Conservation (phyloP, 129 eudicot genomes). For the Flaveria trinervia region DNA sequence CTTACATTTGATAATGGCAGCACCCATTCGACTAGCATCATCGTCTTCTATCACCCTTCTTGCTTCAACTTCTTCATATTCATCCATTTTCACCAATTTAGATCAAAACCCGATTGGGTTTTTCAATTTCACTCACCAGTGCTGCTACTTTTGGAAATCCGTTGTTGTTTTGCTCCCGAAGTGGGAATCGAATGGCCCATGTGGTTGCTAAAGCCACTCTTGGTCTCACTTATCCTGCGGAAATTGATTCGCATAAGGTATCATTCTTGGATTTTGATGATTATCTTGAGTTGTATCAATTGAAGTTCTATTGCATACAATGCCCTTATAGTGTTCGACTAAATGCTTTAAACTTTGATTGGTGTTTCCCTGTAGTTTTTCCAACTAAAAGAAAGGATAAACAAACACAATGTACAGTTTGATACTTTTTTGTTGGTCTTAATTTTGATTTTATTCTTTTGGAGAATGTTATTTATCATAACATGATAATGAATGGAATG, state of each 20-base stretch:
- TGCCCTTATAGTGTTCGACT: slow-evolving; percentile 26
- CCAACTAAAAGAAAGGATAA: neutral
- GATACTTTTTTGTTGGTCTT: too few relatives aligned
- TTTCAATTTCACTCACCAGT: slow-evolving; percentile 28
- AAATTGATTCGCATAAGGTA: slow-evolving; percentile 62
- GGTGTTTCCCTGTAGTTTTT: neutral
- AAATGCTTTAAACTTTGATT: slow-evolving; percentile 22
- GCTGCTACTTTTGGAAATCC: slow-evolving; percentile 18
- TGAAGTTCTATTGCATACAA: neutral
- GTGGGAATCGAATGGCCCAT: slow-evolving; percentile 68
- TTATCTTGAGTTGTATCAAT: neutral
- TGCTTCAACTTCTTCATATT: slow-evolving; percentile 32
- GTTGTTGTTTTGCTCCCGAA: slow-evolving; percentile 23
- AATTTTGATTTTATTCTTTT: too few relatives aligned
- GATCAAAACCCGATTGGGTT: slow-evolving; percentile 40
- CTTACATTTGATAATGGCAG: slow-evolving; percentile 48
- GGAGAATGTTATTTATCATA: neutral
- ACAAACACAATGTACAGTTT: neutral
- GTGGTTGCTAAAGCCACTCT: slow-evolving; percentile 64
- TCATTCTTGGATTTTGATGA: slow-evolving; percentile 1
- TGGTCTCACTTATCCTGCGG: slow-evolving; percentile 83
- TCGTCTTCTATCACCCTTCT: slow-evolving; percentile 40
- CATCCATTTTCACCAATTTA: slow-evolving; percentile 46
- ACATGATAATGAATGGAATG: slow-evolving; percentile 9
- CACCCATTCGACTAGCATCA: slow-evolving; percentile 53